Percentiles rank a stretch among this genome's conserved stretches.
Conservation (phyloP, 345 rosid genomes). For the Ceriops tagal region DNA sequence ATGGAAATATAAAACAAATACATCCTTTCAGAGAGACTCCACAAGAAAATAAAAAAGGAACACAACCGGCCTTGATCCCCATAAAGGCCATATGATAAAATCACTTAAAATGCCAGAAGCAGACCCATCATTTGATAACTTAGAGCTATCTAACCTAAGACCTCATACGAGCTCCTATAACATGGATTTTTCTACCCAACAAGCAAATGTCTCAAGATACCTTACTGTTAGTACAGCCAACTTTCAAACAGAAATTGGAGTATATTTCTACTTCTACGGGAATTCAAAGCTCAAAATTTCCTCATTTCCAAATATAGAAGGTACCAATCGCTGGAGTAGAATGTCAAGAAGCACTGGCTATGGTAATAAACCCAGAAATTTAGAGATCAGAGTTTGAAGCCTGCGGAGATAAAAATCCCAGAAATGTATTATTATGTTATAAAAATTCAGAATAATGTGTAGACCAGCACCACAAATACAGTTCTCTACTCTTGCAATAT, state of each 20-base stretch:
- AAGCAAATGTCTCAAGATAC: neutral
- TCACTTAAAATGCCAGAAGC: neutral
- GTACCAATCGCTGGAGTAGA: too few species aligned
- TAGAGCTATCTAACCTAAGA: neutral
- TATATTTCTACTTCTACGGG: neutral
- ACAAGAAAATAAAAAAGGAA: neutral
- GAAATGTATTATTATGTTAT: too few species aligned
- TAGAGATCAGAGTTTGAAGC: too few species aligned
- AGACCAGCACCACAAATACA: neutral
- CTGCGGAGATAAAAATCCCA: too few species aligned
- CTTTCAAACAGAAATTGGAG: neutral
- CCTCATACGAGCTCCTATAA: neutral
- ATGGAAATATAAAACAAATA: constrained; percentile 16
- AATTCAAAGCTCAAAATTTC: neutral
- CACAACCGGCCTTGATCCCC: neutral
- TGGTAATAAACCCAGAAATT: too few species aligned
- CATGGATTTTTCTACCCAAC: neutral
- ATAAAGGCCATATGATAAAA: neutral
- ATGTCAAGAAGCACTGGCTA: too few species aligned
- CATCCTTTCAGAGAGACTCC: neutral
- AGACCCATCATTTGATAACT: neutral
- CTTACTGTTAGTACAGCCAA: too few species aligned
- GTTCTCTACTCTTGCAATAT: neutral
- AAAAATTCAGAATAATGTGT: neutral
- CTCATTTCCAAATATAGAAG: neutral